phyloP scores from a whole-genome alignment of 305 asterid species.

The Ilex paraguariensis region DNA sequence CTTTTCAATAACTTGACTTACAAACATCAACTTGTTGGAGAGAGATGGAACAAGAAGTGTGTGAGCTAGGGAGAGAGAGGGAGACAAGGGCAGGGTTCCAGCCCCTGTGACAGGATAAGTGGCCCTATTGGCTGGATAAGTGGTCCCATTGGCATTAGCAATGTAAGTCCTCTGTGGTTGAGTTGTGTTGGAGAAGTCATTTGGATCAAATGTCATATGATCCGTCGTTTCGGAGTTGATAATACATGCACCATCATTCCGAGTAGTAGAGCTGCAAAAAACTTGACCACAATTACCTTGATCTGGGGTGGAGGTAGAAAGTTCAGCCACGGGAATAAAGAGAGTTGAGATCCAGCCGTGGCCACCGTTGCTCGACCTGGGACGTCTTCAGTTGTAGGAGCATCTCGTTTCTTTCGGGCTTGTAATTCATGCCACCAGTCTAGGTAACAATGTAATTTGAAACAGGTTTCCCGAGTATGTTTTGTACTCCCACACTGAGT shows the following conservation, averaged over 20 bases:
- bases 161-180: too few species aligned
- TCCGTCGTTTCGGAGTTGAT: background rate
- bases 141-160: background rate
- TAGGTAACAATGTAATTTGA: background rate
- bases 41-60: too few species aligned
- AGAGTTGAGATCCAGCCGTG: background rate
- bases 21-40: too few species aligned
- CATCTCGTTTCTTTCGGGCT: background rate
- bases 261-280: background rate
- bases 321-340: background rate
- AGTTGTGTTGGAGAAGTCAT: too few species aligned
- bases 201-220: background rate
- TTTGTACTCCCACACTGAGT: too few species aligned
- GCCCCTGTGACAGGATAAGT: background rate
- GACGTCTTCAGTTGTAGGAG: background rate
- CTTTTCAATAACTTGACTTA: too few species aligned
- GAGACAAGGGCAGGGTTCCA: background rate
- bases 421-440: background rate
- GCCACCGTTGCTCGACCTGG: background rate
- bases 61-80: too few species aligned
- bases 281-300: background rate
- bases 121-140: too few species aligned
- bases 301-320: background rate
- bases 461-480: background rate
- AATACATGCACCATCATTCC: background rate